Base-by-base conservation (phyloP, 192 early-diverging fungal species). In the Lunasporangiospora selenospora region DNA sequence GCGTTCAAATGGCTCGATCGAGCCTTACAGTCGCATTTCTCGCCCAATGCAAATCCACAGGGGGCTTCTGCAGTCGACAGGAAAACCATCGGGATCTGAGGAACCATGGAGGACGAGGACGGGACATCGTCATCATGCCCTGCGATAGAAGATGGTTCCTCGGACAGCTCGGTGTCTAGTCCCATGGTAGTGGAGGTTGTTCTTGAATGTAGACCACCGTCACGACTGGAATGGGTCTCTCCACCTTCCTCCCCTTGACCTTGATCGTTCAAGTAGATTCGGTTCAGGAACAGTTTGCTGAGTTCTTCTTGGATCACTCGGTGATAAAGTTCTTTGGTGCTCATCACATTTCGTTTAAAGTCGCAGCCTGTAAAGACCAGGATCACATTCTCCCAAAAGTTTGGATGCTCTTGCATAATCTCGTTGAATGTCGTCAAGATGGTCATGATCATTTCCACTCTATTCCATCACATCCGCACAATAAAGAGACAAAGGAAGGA, bases 301-400 rank as follows among this genome's bases (percentile, higher is more conserved):
- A 73, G 23, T n/a, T 73, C 60, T 26, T 39, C 24, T 37, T 73
- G 69, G 23, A 73, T 58, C 60, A 56, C 60, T n/a, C 53, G 60
- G 15, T 73, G 69, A 31, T 73, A 73, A 8, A 73, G 36, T 32
- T 73, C 60, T 30, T 73, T 73, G 3, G 69, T 73, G 29, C 52
- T 44, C 69, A 73, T 73, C 24, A 73, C 69, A 19, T 73, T 60
- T 21, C 69, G 47, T 10, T 54, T 44, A 30, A 63, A 73, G 30
- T 73, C 69, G 27, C 69, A 73, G 47, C 69, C 69, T 16, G 69
- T 73, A 53, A 73, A 73, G 5, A 73, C 69, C 12, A 73, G 36
- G 3, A 73, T 38, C 9, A 73, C 69, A 19, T 73, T 73, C 15
- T 73, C 60, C 69, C 69, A 73, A 21, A 73, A 73, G 40, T 57